These are phyloP conservation scores for Mitragyna speciosa DNA, from an alignment of 257 asterid genomes.

Conservation along the genomic window DNA sequence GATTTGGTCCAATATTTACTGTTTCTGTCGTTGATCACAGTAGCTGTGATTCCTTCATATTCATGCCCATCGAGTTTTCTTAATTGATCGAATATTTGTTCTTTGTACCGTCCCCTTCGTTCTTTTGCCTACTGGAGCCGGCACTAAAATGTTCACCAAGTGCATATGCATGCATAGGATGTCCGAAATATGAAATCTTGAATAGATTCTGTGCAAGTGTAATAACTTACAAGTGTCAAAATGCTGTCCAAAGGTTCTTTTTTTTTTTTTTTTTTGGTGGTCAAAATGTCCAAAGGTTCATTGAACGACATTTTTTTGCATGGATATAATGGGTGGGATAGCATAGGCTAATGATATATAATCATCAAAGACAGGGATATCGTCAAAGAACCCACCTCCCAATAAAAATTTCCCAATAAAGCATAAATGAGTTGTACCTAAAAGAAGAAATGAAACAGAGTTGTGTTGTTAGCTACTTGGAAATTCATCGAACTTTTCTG, in stretches of 20 bases:
- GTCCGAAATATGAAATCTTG: background rate
- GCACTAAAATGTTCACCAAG: background rate
- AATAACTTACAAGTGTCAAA: background rate
- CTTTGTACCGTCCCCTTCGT: background rate
- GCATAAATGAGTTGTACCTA: background rate
- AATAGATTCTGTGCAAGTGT: background rate
- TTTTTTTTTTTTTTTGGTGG: too few relatives aligned
- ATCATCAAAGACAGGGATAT: background rate
- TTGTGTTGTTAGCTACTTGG: too few relatives aligned
- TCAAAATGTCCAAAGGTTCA: too few relatives aligned
- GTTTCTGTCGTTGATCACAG: background rate
- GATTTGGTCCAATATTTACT: constrained; percentile 9
- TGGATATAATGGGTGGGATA: background rate
- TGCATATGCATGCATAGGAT: background rate
- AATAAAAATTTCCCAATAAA: background rate
- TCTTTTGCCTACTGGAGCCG: constrained; percentile 2
- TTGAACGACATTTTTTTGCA: background rate
- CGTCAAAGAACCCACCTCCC: constrained; percentile 36
- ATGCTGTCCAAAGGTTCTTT: background rate
- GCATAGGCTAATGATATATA: background rate
- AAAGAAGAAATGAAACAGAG: too few relatives aligned
- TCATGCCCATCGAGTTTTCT: background rate
- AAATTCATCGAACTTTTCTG: background rate
- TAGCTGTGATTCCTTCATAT: background rate
- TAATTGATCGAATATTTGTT: background rate